phyloP scores from a whole-genome alignment of 345 rosid species.

The Lenwebbia sp. region DNA sequence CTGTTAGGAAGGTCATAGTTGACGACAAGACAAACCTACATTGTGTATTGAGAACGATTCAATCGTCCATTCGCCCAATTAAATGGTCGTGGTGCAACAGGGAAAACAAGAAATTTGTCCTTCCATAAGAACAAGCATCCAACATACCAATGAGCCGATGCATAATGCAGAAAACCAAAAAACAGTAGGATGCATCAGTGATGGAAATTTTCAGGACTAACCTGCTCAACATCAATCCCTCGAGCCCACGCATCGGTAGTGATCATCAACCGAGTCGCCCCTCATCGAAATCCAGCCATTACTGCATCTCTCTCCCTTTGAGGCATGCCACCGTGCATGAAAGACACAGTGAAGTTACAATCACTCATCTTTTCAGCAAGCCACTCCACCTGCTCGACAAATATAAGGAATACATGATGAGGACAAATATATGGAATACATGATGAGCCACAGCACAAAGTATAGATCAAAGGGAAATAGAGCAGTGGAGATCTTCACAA shows the following conservation, averaged over 20 bases:
- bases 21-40: neutral
- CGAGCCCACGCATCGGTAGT: no score
- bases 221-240: neutral
- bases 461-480: neutral
- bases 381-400: neutral
- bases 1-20: neutral
- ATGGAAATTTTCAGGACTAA: neutral
- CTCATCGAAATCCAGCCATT: neutral
- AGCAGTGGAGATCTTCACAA: neutral
- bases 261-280: neutral
- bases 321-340: neutral
- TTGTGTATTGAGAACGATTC: neutral
- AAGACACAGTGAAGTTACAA: neutral
- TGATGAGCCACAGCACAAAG: neutral
- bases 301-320: neutral
- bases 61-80: neutral
- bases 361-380: neutral
- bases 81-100: neutral
- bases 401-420: neutral
- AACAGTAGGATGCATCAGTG: neutral
- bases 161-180: neutral
- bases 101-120: neutral
- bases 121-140: neutral
- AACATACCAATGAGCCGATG: neutral
- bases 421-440: no score